Base-by-base conservation (phyloP, 2,329 filamentous ascomycete genomes). In the Claviceps sp. region DNA sequence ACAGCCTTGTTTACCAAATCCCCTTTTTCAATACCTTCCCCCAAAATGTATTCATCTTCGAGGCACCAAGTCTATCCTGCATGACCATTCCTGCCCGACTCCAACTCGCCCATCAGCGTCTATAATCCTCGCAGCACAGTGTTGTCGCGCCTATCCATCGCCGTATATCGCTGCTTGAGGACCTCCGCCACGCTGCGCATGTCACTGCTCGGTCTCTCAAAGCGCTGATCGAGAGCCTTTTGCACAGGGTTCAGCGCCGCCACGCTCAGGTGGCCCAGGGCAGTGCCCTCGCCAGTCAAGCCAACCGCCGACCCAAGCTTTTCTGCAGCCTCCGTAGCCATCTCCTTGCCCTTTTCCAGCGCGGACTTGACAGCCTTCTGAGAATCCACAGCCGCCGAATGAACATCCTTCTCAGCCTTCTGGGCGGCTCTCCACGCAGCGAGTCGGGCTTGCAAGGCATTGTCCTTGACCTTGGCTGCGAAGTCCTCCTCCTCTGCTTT, bases 131-230 rank as follows among this genome's bases (percentile, higher is more conserved):
- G 63, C 54, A 76, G 62, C 52, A 68, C 63, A 30, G 70, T 68
- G 54, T 72, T 70, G 55, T 76, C 70, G 58, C 69, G 67, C 61
- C 71, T 58, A 43, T 72, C 69, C 54, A 76, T 63, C 0, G 72
- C 73, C 57, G 63, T 70, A 60, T 82, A 82, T 58, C 79, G 68
- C 61, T 81, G 76, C 48, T 68, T 70, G 50, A 83, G 64, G 43
- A 72, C 69, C 61, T 81, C 73, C 55, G 77, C 70, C 19, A 76
- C 73, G 46, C 69, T 75, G 66, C 74, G 74, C 54, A 71, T 67
- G 56, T 71, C 61, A 51, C 61, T 62, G 14, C 63, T 63, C 43
- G 67, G 60, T 57, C 68, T 71, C 62, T 74, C 68, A 57, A 73
- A 82, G 48, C 78, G 69, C 65, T 80, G 68, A 52, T 71, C 66